A percentile compares a stretch with the other conserved stretches of the same genome.
Conservation (phyloP, 768 basidiomycete species). For the Tricholomella constricta region DNA sequence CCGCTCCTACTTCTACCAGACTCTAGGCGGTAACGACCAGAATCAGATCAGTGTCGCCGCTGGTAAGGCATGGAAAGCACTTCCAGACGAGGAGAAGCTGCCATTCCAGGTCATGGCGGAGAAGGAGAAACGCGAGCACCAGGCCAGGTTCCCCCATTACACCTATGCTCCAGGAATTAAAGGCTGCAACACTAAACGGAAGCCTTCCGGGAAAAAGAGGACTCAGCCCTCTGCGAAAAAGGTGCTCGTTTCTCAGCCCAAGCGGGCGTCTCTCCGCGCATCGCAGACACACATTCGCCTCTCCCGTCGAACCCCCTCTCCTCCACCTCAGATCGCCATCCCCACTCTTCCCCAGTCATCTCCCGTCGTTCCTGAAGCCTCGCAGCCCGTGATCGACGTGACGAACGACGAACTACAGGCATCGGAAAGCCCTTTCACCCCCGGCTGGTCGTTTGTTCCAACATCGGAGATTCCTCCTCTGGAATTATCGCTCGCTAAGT, state of each 20-base stretch:
- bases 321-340: background rate
- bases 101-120: constrained; percentile 22
- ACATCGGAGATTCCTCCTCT: constrained; percentile 25
- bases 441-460: constrained; percentile 20
- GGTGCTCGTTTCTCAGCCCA: background rate
- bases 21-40: constrained; percentile 26
- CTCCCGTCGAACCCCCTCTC: background rate
- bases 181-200: constrained; percentile 15
- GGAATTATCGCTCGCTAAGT: constrained; percentile 17
- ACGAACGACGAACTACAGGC: background rate
- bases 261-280: background rate
- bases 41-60: constrained; percentile 36
- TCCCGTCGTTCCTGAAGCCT: background rate
- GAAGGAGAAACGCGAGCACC: constrained; percentile 28
- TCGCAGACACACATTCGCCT: background rate
- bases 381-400: background rate
- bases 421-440: background rate
- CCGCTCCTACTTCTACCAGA: constrained; percentile 30
- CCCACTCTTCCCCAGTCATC: background rate
- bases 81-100: constrained; percentile 22
- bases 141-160: constrained; percentile 29
- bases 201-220: constrained; percentile 5
- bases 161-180: constrained; percentile 25
- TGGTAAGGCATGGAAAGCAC: constrained; percentile 29
- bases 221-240: constrained; percentile 5